Conservation (phyloP, 805 yeast species). For the Zygotorulaspora danielsina region DNA sequence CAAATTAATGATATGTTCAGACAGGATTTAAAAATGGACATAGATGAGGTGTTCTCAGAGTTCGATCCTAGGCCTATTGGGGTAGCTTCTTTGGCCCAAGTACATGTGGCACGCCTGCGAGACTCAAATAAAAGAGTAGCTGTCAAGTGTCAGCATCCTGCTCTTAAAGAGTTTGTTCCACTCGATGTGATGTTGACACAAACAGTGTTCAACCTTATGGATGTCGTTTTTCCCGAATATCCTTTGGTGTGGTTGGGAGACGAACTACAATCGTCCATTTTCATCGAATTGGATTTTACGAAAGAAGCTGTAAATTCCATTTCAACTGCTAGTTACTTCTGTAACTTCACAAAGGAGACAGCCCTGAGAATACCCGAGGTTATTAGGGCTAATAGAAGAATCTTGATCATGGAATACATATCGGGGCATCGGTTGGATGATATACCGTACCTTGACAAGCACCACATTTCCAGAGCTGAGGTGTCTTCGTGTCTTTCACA, state of each 20-base stretch:
- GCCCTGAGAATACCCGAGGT: slow-evolving; percentile 79
- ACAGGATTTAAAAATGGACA: slow-evolving; percentile 55
- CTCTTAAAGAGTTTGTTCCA: slow-evolving; percentile 81
- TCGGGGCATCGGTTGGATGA: slow-evolving; percentile 83
- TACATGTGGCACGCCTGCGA: slow-evolving; percentile 68
- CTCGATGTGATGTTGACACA: slow-evolving; percentile 77
- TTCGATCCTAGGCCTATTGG: slow-evolving; percentile 81
- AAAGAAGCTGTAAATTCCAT: slow-evolving; percentile 81
- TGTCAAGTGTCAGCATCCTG: slow-evolving; percentile 92
- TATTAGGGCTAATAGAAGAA: slow-evolving; percentile 58
- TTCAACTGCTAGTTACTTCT: slow-evolving; percentile 64
- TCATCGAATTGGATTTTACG: slow-evolving; percentile 83
- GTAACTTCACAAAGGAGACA: slow-evolving; percentile 50
- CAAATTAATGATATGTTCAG: slow-evolving; percentile 65
- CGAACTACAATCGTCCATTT: slow-evolving; percentile 80
- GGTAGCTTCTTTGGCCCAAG: slow-evolving; percentile 95
- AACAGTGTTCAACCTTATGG: slow-evolving; percentile 68
- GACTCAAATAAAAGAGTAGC: slow-evolving; percentile 72
- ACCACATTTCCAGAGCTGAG: slow-evolving; percentile 67
- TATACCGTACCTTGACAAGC: slow-evolving; percentile 53
- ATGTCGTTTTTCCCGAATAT: slow-evolving; percentile 83
- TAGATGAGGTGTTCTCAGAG: slow-evolving; percentile 61
- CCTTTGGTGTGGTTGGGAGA: slow-evolving; percentile 95
- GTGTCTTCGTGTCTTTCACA: slow-evolving; percentile 85
- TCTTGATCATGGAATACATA: slow-evolving; percentile 83